Evolutionary conservation across 1,284 basidiomycete species (phyloP).

Genomic region (Schizopora paradoxa): DNA sequence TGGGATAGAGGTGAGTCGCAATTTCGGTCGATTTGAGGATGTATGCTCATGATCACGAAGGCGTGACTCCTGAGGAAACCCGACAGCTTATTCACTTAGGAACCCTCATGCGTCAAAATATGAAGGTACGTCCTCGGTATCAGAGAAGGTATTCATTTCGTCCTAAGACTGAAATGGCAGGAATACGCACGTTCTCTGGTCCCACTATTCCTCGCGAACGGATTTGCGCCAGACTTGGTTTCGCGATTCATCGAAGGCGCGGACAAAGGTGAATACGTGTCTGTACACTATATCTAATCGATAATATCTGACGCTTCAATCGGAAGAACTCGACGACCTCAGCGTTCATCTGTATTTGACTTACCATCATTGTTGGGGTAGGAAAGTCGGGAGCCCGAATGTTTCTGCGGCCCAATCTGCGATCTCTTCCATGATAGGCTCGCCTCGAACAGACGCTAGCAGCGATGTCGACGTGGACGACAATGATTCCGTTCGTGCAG

Average conservation of each 20-base stretch:
- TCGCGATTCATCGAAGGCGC: slow-evolving; percentile 3
- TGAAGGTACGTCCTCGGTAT: neutral
- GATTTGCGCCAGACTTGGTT: slow-evolving; percentile 4
- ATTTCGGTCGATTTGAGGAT: neutral
- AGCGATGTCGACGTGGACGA: too few relatives aligned
- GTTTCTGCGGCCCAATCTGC: too few relatives aligned
- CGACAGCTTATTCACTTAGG: neutral
- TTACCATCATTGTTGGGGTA: slow-evolving; percentile 14
- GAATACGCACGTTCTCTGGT: slow-evolving; percentile 8
- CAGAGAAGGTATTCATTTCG: neutral
- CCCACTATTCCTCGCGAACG: slow-evolving; percentile 6
- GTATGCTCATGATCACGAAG: neutral
- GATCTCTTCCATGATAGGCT: too few relatives aligned
- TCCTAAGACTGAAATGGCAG: neutral
- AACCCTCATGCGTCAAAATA: slow-evolving; percentile 4
- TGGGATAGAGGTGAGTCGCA: slow-evolving; percentile 8
- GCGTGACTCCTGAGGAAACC: slow-evolving; percentile 3
- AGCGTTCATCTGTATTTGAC: slow-evolving; percentile 8
- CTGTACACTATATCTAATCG: neutral
- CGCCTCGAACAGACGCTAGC: too few relatives aligned
- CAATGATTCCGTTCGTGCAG: too few relatives aligned
- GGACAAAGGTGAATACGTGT: neutral
- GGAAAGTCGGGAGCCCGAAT: too few relatives aligned
- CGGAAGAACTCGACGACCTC: slow-evolving; percentile 6
- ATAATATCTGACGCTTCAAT: neutral